phyloP scores from a whole-genome alignment of 176 grass and related monocot species.

The Musa itinerans region DNA sequence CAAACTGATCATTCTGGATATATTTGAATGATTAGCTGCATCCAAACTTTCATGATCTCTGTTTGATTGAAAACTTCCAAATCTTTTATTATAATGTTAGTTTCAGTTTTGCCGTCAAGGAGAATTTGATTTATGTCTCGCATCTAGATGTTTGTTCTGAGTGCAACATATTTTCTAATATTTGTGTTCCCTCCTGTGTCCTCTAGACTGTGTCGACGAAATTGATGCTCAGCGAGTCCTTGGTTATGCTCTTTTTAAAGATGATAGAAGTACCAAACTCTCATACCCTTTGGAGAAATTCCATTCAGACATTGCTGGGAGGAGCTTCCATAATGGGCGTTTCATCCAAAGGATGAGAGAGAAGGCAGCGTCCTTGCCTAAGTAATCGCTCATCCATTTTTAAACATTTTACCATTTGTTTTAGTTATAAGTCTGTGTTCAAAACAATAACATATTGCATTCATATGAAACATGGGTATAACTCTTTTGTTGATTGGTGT shows the following conservation, averaged over 20 bases:
- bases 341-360: slow-evolving; percentile 96
- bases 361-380: slow-evolving; percentile 64
- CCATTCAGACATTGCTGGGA: slow-evolving; percentile 79
- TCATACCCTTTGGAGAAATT: slow-evolving; percentile 88
- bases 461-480: no score
- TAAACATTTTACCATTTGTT: not conserved
- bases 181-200: not conserved
- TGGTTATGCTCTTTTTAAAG: slow-evolving; percentile 92
- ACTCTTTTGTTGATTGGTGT: no score
- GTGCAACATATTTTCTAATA: not conserved
- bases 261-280: slow-evolving; percentile 71
- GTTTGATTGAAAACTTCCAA: not conserved
- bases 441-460: not conserved
- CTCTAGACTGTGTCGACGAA: slow-evolving; percentile 81
- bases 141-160: not conserved
- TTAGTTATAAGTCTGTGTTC: not conserved
- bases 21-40: not conserved
- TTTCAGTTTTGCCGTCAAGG: not conserved
- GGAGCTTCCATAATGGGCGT: slow-evolving; percentile 93
- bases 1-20: not conserved
- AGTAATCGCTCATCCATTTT: slow-evolving; percentile 34
- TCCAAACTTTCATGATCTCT: not conserved
- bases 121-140: no score
- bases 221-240: slow-evolving; percentile 88
- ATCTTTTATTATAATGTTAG: no score